Conservation (phyloP, 225 moss, liverwort and hornwort species). For the Marchantia polymorpha region DNA sequence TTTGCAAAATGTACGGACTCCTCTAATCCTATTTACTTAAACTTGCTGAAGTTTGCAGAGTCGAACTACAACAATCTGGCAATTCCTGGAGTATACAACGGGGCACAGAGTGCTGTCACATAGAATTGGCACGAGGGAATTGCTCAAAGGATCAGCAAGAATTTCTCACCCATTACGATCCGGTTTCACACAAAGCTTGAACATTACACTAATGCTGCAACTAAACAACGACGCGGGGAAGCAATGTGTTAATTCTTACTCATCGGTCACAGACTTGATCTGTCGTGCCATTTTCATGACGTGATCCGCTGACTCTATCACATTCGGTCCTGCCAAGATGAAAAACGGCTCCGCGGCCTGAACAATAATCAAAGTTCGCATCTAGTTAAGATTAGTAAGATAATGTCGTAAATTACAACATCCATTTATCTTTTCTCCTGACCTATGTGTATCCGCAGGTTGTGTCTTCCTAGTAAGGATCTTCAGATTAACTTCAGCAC, state of each 20-base stretch:
- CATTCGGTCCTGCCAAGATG: conserved; percentile 91
- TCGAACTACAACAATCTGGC: neutral
- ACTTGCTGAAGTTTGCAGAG: neutral
- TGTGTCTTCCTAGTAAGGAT: neutral
- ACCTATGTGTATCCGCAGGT: neutral
- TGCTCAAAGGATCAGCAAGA: neutral
- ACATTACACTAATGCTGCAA: neutral
- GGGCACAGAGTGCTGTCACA: neutral
- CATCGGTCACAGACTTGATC: conserved; percentile 84
- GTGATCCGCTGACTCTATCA: conserved; percentile 82
- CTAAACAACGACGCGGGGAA: neutral
- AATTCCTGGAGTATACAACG: neutral
- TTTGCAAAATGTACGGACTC: neutral
- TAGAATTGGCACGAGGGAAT: neutral
- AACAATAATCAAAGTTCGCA: neutral
- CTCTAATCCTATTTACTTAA: neutral
- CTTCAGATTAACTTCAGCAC: neutral
- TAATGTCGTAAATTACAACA: neutral
- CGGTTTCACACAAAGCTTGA: neutral
- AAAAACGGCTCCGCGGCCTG: conserved; percentile 76
- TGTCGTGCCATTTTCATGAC: conserved; percentile 92
- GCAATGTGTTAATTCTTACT: conserved; percentile 23
- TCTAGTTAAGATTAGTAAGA: neutral
- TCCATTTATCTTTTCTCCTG: neutral
- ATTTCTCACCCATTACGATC: neutral